Evolutionary conservation across 2,329 filamentous ascomycete species (phyloP).

Genomic region (Diplodia corticola): DNA sequence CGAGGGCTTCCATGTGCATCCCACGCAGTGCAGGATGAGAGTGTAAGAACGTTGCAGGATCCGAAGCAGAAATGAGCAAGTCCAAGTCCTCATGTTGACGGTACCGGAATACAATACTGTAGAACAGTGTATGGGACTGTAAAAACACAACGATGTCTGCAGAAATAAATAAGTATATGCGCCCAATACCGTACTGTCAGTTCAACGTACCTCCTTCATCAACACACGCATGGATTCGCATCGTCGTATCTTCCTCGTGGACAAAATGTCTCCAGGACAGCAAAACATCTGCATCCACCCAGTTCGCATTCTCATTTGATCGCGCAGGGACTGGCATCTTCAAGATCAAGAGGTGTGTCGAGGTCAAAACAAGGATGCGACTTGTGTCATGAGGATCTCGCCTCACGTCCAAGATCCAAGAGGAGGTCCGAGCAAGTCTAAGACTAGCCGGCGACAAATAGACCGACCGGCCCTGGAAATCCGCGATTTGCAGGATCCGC

Average conservation of each 20-base stretch:
- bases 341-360: slow-evolving; percentile 53
- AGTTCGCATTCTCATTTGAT: slow-evolving; percentile 24
- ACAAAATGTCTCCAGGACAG: slow-evolving; percentile 57
- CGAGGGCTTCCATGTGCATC: slow-evolving; percentile 26
- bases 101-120: slow-evolving; percentile 37
- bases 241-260: slow-evolving; percentile 53
- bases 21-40: neutral
- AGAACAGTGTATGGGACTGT: slow-evolving; percentile 35
- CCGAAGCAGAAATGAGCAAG: slow-evolving; percentile 27
- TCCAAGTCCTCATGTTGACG: slow-evolving; percentile 21
- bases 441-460: slow-evolving; percentile 32
- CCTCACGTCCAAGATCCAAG: slow-evolving; percentile 61
- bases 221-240: slow-evolving; percentile 39
- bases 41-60: slow-evolving; percentile 27
- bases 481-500: slow-evolving; percentile 37
- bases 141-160: slow-evolving; percentile 35
- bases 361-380: slow-evolving; percentile 62
- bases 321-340: slow-evolving; percentile 40
- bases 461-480: slow-evolving; percentile 32
- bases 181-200: neutral
- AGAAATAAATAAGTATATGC: neutral
- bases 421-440: slow-evolving; percentile 30
- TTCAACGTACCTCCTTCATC: slow-evolving; percentile 35
- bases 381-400: slow-evolving; percentile 49
- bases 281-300: slow-evolving; percentile 37